phyloP scores from a whole-genome alignment of 495 filamentous ascomycete genomes.

The Penicillium paxilli region DNA sequence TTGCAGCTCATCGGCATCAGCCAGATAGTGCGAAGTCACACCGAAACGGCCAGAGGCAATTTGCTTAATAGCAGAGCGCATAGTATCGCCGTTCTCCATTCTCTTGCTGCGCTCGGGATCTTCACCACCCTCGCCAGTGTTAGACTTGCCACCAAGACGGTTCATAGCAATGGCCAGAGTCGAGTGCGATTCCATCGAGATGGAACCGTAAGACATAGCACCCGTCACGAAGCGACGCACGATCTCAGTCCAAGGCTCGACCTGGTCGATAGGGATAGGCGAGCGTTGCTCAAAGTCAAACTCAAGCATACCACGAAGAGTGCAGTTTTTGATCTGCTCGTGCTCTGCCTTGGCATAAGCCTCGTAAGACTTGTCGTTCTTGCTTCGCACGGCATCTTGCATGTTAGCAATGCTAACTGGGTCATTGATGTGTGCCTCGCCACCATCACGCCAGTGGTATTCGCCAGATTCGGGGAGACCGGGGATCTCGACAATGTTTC shows the following conservation, averaged over 20 bases:
- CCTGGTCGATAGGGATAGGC: constrained; percentile 93
- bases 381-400: constrained; percentile 95
- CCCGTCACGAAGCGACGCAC: constrained; percentile 98
- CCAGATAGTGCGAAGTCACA: constrained; percentile 97
- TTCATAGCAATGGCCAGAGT: constrained; percentile 98
- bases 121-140: constrained; percentile 98
- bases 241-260: constrained; percentile 99
- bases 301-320: constrained; percentile 92
- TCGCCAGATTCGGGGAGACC: constrained; percentile 94
- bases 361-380: constrained; percentile 99
- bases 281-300: constrained; percentile 91
- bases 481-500: constrained; percentile 72
- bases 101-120: constrained; percentile 87
- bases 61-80: constrained; percentile 99
- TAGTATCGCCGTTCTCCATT: constrained; percentile 92
- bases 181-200: constrained; percentile 99
- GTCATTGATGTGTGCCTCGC: constrained; percentile 98
- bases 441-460: constrained; percentile 99
- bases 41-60: constrained; percentile 97
- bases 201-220: constrained; percentile 99
- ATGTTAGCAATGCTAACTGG: constrained; percentile 95
- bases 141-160: constrained; percentile 94
- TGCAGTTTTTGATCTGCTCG: constrained; percentile 98
- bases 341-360: constrained; percentile 94
- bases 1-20: constrained; percentile 96